Evolutionary conservation across 2,329 filamentous ascomycete species (phyloP), one percentile per base, ranked within the genome.

Genomic region (Epichloe sylvatica): DNA sequence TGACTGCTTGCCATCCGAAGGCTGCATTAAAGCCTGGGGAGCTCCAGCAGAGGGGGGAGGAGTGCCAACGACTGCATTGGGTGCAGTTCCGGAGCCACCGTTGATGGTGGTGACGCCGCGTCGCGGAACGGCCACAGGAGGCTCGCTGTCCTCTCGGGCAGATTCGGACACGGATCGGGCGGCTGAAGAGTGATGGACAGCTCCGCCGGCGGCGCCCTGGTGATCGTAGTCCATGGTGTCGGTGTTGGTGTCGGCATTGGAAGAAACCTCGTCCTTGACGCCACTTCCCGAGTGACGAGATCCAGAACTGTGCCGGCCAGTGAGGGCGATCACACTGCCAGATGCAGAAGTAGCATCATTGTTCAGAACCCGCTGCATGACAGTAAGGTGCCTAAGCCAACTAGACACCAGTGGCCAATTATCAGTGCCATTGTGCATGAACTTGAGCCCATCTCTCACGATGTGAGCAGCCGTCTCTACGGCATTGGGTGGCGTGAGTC

Each of bases 191-290:
- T 61, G 66, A 36, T 61, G 64, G 8, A 59, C 58, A 2, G 57
- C 55, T 5, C 55, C 52, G 40, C 54, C 51, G 9, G 51, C 45
- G 19, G 55, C 57, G 7, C 61, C 56, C 11, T 67, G 60, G 46
- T 74, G 73, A 49, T 79, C 76, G 49, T 77, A 80, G 54, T 79
- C 77, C 74, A 79, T 78, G 15, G 64, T 66, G 45, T 80, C 77
- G 1, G 69, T 67, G 56, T 72, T 76, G 37, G 72, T 75, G 50
- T 78, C 76, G 6, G 73, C 67, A 53, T 77, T 76, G 51, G 75
- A 78, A 2, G 69, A 67, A 13, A 67, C 67, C 25, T 80, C 77
- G 47, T 80, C 76, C 66, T 78, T 79, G 51, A 73, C 59, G 61
- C 52, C 58, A 57, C 57, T 56, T 51, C 55, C 30, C 54, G 62